These are phyloP conservation scores for Cyclaneusma minus DNA, from an alignment of 2,329 filamentous ascomycete species.

Conservation along the genomic window DNA sequence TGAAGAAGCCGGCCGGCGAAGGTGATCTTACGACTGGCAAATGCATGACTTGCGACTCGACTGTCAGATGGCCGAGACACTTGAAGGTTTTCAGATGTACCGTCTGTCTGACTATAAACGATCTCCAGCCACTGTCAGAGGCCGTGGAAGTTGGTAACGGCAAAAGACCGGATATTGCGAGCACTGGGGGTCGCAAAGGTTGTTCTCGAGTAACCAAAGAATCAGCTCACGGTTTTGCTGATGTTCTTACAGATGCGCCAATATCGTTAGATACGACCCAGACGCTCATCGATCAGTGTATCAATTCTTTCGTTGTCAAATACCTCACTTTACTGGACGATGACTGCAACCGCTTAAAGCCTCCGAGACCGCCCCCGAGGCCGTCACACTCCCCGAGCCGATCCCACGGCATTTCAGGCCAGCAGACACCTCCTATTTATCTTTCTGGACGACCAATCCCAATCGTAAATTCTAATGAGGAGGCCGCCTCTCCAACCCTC, in stretches of 20 bases:
- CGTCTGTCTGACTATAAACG: conserved; percentile 73
- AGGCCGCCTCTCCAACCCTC: not conserved
- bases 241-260: conserved; percentile 20
- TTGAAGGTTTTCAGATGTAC: conserved; percentile 67
- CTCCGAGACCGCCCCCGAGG: too few species aligned
- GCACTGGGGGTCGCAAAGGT: conserved; percentile 9
- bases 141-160: conserved; percentile 6
- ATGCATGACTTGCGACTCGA: conserved; percentile 76
- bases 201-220: conserved; percentile 12
- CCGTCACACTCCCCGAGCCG: too few species aligned
- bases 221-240: conserved; percentile 5
- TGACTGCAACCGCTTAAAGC: too few species aligned
- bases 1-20: conserved; percentile 15
- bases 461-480: not conserved
- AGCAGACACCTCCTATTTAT: conserved; percentile 8
- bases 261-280: conserved; percentile 46
- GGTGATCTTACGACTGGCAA: conserved; percentile 50
- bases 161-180: conserved; percentile 8
- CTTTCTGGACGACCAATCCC: not conserved
- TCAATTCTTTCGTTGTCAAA: conserved; percentile 32
- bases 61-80: conserved; percentile 63
- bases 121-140: conserved; percentile 45
- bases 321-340: too few species aligned
- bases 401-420: too few species aligned
- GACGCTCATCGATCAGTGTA: conserved; percentile 37